Conservation (phyloP, 169 alveolate species). For the Plasmodium sp. region DNA sequence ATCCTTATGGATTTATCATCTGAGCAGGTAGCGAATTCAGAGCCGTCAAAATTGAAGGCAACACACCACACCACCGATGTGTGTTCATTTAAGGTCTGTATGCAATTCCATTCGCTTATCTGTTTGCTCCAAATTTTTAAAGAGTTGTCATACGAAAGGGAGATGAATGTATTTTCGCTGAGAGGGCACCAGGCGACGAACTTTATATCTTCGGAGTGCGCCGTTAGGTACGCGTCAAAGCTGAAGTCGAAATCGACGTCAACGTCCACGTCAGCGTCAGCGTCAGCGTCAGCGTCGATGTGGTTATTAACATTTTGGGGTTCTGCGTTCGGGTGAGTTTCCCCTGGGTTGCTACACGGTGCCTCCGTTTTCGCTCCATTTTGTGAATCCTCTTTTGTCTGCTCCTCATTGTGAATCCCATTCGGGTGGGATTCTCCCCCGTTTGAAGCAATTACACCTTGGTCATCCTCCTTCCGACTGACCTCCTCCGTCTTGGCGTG, state of each 20-base stretch:
- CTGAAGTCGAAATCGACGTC: conserved; percentile 9
- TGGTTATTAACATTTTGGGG: neutral
- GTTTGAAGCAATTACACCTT: neutral
- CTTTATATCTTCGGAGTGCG: conserved; percentile 58
- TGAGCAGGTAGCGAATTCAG: conserved; percentile 79
- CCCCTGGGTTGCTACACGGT: neutral
- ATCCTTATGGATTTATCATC: conserved; percentile 75
- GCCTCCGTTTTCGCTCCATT: neutral
- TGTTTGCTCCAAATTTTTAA: conserved; percentile 37
- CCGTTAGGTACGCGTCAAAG: conserved; percentile 57
- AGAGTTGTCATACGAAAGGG: conserved; percentile 61
- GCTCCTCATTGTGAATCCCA: neutral
- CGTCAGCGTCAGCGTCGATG: neutral
- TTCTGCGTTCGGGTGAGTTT: neutral
- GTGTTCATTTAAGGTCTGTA: conserved; percentile 80
- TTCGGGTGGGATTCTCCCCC: neutral
- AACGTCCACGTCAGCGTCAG: neutral
- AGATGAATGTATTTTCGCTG: conserved; percentile 77
- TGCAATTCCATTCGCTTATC: conserved; percentile 81
- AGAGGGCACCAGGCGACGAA: conserved; percentile 63
- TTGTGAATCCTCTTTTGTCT: neutral
- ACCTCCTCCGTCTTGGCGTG: conserved; percentile 61
- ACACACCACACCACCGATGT: conserved; percentile 84
- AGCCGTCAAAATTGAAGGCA: conserved; percentile 79
- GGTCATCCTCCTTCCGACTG: neutral